phyloP scores from a whole-genome alignment of 1,284 basidiomycete genomes.

The Irpex rosettiformis region DNA sequence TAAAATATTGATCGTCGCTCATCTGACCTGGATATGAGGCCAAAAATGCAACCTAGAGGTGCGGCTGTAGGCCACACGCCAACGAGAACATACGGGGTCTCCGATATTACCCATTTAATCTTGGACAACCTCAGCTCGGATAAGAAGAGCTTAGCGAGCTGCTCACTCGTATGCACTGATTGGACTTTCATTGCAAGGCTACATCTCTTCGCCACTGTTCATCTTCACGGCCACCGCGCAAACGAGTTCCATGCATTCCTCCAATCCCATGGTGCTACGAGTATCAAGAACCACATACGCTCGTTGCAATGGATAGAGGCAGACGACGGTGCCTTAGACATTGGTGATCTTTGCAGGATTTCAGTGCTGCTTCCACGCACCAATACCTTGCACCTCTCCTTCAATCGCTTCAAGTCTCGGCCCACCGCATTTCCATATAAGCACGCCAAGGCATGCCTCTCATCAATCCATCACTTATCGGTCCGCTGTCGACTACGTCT shows the following conservation, averaged over 20 bases:
- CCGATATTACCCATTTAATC: conserved; percentile 13
- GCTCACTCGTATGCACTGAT: conserved; percentile 8
- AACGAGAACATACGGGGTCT: neutral
- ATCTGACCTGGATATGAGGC: neutral
- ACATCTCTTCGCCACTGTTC: conserved; percentile 13
- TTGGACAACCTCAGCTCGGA: conserved; percentile 14
- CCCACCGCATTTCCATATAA: neutral
- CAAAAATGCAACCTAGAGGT: neutral
- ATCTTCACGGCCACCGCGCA: neutral
- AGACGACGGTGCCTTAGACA: neutral
- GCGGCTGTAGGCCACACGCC: neutral
- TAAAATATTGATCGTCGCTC: neutral
- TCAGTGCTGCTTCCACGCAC: neutral
- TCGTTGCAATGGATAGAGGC: neutral
- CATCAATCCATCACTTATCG: neutral
- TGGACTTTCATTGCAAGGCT: conserved; percentile 7
- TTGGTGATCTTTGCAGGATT: neutral
- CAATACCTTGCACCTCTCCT: neutral
- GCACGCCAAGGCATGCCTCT: neutral
- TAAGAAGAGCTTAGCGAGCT: conserved; percentile 6
- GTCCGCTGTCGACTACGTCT: neutral
- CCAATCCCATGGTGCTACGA: neutral
- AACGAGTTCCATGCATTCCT: neutral
- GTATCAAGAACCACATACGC: neutral
- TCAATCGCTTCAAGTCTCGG: neutral